These are phyloP conservation scores for Arxiozyma telluris DNA, from an alignment of 1,139 yeast genomes.

Conservation along the genomic window DNA sequence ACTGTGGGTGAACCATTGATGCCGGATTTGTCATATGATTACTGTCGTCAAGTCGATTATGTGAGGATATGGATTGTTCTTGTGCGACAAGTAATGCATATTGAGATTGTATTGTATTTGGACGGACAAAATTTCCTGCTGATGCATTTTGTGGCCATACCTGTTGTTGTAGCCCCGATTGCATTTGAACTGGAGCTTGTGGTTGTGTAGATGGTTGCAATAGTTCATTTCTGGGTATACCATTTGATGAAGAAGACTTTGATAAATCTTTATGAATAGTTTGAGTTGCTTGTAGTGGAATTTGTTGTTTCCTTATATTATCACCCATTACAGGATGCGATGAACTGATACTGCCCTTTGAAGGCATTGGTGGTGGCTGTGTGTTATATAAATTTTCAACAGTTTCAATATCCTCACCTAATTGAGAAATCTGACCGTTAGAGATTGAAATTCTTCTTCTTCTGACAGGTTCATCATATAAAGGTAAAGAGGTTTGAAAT, in stretches of 20 bases:
- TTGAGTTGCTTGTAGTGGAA: neutral
- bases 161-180: neutral
- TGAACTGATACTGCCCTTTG: constrained; percentile 1
- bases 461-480: constrained; percentile 31
- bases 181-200: neutral
- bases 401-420: constrained; percentile 33
- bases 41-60: neutral
- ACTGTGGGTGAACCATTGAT: neutral
- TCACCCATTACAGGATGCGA: neutral
- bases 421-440: constrained; percentile 73
- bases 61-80: neutral
- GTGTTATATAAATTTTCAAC: constrained; percentile 29
- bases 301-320: neutral
- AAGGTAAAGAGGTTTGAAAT: constrained; percentile 42
- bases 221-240: neutral
- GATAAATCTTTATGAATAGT: neutral
- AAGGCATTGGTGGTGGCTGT: constrained; percentile 33
- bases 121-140: neutral
- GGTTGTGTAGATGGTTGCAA: neutral
- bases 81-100: neutral
- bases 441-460: constrained; percentile 66
- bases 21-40: neutral
- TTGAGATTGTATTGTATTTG: neutral
- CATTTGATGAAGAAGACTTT: neutral
- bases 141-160: neutral